These are phyloP conservation scores for Sergeia podlipaevii DNA, from an alignment of 208 protist genomes.

Conservation along the genomic window DNA sequence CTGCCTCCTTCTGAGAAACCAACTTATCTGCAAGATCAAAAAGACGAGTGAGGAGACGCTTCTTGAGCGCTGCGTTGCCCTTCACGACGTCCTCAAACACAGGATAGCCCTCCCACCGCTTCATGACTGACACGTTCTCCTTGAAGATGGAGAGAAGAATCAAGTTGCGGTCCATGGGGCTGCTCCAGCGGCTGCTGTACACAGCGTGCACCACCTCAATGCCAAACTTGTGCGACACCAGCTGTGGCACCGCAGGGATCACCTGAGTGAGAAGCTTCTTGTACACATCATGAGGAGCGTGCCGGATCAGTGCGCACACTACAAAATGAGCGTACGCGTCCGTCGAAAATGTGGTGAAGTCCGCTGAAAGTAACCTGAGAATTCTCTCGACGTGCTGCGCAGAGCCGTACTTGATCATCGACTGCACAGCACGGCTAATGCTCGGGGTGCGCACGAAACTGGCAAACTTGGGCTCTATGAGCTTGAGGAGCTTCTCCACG, in stretches of 20 bases:
- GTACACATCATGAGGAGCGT: conserved; percentile 75
- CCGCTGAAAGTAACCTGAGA: conserved; percentile 46
- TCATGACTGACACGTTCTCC: conserved; percentile 82
- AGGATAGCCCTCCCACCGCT: conserved; percentile 81
- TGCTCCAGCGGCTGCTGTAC: conserved; percentile 83
- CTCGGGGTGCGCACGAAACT: conserved; percentile 64
- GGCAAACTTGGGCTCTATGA: conserved; percentile 79
- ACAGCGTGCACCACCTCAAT: conserved; percentile 76
- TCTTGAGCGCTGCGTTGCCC: conserved; percentile 51
- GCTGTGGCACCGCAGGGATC: conserved; percentile 58
- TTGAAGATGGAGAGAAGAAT: conserved; percentile 82
- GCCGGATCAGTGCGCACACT: conserved; percentile 72
- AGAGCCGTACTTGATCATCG: conserved; percentile 90
- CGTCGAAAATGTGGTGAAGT: conserved; percentile 55
- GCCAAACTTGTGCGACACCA: conserved; percentile 85
- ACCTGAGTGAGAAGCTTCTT: conserved; percentile 52
- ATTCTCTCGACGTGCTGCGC: conserved; percentile 56
- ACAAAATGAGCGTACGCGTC: conserved; percentile 88
- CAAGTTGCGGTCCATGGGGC: conserved; percentile 56
- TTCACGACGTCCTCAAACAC: conserved; percentile 67
- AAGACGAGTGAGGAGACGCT: conserved; percentile 68
- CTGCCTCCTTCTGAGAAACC: conserved; percentile 85
- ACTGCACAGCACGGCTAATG: conserved; percentile 84
- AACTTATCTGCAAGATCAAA: conserved; percentile 88
- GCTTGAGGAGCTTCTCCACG: conserved; percentile 75